Conservation (phyloP, 129 eudicot species). For the Flaveria ramosissima region DNA sequence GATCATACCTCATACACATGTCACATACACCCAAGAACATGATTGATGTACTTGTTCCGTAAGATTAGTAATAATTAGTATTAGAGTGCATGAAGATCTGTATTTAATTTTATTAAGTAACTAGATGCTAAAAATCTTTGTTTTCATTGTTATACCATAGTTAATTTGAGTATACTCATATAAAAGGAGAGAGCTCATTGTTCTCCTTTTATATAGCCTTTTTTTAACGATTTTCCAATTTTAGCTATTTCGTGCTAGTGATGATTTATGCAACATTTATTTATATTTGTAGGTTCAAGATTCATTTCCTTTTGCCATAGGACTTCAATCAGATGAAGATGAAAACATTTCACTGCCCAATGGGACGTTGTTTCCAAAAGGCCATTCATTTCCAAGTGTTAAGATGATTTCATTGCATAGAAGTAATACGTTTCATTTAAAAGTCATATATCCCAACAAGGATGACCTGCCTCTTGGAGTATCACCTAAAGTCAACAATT, state of each 20-base stretch:
- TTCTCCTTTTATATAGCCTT: background rate
- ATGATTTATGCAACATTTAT: constrained; percentile 9
- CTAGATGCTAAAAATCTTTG: constrained; percentile 10
- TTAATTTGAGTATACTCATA: background rate
- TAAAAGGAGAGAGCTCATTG: background rate
- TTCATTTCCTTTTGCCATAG: constrained; percentile 80
- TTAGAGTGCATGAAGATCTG: constrained; percentile 2
- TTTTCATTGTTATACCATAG: background rate
- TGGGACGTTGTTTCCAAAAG: constrained; percentile 69
- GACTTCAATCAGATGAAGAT: constrained; percentile 62
- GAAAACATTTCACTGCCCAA: constrained; percentile 48
- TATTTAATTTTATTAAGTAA: background rate
- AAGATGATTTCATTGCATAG: constrained; percentile 69
- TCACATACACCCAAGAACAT: background rate
- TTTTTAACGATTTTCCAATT: background rate
- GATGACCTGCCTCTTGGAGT: constrained; percentile 74
- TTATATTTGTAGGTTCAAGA: constrained; percentile 77
- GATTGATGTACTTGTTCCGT: constrained; percentile 7
- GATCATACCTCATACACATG: constrained; percentile 4
- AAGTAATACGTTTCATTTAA: constrained; percentile 59
- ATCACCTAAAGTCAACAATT: constrained; percentile 58
- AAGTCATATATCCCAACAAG: constrained; percentile 56
- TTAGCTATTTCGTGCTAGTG: constrained; percentile 11
- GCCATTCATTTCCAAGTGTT: constrained; percentile 68
- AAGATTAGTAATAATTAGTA: background rate